These are phyloP conservation scores for Pyrenopolyporus hunteri DNA, from an alignment of 495 filamentous ascomycete genomes.

Conservation along the genomic window DNA sequence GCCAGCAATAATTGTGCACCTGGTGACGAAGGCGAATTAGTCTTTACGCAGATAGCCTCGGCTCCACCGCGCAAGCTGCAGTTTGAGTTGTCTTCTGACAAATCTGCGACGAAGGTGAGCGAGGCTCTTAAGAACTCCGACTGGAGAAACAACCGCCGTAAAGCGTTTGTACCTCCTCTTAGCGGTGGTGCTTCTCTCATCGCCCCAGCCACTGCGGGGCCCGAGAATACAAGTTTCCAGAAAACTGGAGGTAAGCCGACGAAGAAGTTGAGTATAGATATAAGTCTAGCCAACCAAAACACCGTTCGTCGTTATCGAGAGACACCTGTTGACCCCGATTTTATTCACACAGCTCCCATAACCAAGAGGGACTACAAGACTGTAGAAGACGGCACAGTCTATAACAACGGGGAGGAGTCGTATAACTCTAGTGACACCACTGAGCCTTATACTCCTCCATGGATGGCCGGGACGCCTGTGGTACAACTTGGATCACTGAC, in stretches of 20 bases:
- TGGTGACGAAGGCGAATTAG: background rate
- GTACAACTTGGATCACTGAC: background rate
- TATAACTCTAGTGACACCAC: background rate
- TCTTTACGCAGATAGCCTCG: background rate
- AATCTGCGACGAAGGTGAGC: background rate
- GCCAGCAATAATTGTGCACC: background rate
- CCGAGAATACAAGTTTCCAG: conserved; percentile 11
- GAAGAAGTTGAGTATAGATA: conserved; percentile 9
- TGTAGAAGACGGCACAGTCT: background rate
- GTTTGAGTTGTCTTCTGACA: background rate
- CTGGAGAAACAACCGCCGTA: conserved; percentile 21
- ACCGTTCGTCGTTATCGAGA: conserved; percentile 9
- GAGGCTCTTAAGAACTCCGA: conserved; percentile 22
- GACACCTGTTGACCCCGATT: conserved; percentile 19
- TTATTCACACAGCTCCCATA: conserved; percentile 30
- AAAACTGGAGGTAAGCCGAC: background rate
- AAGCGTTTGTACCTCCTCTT: too few species aligned
- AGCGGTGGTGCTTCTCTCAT: background rate
- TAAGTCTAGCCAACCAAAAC: background rate
- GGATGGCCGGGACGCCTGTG: background rate
- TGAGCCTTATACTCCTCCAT: background rate
- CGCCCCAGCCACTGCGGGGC: conserved; percentile 4
- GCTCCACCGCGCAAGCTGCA: conserved; percentile 2
- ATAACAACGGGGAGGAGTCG: background rate
- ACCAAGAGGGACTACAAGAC: conserved; percentile 7